Conservation (phyloP, 164 flowering plant genomes). For the Aristolochia contorta region DNA sequence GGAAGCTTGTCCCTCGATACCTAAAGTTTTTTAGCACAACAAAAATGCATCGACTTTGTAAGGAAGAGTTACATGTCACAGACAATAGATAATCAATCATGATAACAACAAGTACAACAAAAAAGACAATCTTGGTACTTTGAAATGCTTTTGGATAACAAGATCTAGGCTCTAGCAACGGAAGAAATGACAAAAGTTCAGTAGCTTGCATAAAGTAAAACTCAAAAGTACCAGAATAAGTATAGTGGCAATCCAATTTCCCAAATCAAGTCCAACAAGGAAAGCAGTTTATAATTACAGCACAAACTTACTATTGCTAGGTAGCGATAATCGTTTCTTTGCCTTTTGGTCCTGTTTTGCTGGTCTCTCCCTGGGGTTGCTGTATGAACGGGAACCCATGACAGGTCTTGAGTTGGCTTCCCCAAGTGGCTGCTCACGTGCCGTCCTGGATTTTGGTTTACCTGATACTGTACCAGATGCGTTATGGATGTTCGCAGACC, state of each 20-base stretch:
- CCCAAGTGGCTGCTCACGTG: slow-evolving; percentile 32
- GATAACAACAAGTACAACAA: not conserved
- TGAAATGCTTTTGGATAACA: not conserved
- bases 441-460: slow-evolving; percentile 39
- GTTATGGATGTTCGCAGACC: slow-evolving; percentile 36
- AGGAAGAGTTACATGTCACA: not conserved
- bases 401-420: slow-evolving; percentile 39
- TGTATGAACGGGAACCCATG: slow-evolving; percentile 46
- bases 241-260: not conserved
- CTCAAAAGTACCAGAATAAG: not conserved
- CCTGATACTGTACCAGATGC: slow-evolving; percentile 18
- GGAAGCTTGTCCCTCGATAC: too few relatives aligned
- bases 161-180: not conserved
- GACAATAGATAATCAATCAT: not conserved
- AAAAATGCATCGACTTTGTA: not conserved
- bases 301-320: slow-evolving; percentile 42
- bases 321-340: slow-evolving; percentile 74
- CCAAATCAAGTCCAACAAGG: not conserved
- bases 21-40: not conserved
- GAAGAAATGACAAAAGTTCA: not conserved
- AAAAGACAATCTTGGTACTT: not conserved
- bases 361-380: slow-evolving; percentile 81
- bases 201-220: not conserved
- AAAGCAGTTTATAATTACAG: not conserved
- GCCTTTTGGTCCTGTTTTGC: slow-evolving; percentile 29